phyloP scores from a whole-genome alignment of 495 filamentous ascomycete genomes.

The Annulohypoxylon bovei region DNA sequence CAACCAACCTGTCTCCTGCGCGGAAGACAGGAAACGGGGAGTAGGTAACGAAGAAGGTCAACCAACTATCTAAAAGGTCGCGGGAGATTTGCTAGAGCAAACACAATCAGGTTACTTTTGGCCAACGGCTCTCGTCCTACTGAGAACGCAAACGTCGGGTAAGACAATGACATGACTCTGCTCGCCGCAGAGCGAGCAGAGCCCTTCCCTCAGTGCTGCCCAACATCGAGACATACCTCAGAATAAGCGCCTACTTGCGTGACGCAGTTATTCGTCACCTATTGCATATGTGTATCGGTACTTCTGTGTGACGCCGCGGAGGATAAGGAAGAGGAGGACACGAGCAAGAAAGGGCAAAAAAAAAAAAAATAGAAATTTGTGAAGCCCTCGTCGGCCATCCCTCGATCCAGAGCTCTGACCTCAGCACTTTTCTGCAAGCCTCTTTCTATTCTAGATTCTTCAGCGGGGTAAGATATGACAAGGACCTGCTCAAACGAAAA shows the following conservation, averaged over 20 bases:
- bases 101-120: conserved; percentile 37
- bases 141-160: conserved; percentile 41
- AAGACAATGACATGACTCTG: conserved; percentile 40
- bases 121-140: conserved; percentile 44
- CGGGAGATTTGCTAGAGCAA: conserved; percentile 31
- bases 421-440: background rate
- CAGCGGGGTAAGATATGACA: conserved; percentile 32
- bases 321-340: background rate
- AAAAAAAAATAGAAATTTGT: conserved; percentile 1
- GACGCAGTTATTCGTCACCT: conserved; percentile 41
- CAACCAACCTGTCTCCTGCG: conserved; percentile 12
- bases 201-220: conserved; percentile 14
- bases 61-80: conserved; percentile 8
- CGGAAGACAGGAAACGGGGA: conserved; percentile 15
- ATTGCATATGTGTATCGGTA: conserved; percentile 33
- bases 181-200: conserved; percentile 18
- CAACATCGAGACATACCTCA: conserved; percentile 32
- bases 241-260: conserved; percentile 28
- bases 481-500: conserved; percentile 29
- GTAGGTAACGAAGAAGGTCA: conserved; percentile 23
- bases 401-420: background rate
- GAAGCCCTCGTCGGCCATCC: conserved; percentile 11
- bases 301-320: conserved; percentile 23
- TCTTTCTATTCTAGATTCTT: conserved; percentile 2
- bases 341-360: background rate